Conservation (phyloP, 192 early-diverging fungal species). For the Umbelopsis vinacea region DNA sequence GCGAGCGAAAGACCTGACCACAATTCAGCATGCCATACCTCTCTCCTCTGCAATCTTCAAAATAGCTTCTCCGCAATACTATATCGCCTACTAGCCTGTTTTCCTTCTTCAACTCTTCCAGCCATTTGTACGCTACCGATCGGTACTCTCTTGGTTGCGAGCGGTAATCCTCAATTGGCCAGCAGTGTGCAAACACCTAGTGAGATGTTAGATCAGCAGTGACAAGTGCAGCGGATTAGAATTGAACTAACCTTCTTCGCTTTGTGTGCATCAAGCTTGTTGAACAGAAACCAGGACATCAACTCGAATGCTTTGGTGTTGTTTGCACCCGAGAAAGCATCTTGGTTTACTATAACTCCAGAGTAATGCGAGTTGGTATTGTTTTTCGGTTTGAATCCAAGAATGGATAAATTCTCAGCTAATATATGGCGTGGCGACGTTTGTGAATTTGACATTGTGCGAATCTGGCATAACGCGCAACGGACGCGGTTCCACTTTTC, state of each 20-base stretch:
- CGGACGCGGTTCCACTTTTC: not conserved
- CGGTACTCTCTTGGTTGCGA: conserved; percentile 26
- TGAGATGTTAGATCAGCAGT: not conserved
- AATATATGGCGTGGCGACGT: conserved; percentile 3
- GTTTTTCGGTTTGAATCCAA: conserved; percentile 24
- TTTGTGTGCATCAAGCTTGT: conserved; percentile 25
- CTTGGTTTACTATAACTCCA: not conserved
- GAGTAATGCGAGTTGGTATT: conserved; percentile 1
- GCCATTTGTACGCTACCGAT: conserved; percentile 27
- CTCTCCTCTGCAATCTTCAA: conserved; percentile 30
- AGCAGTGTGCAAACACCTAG: conserved; percentile 19
- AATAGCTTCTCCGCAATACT: conserved; percentile 27
- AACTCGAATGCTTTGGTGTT: conserved; percentile 37
- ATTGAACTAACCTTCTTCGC: not conserved
- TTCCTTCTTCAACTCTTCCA: conserved; percentile 23
- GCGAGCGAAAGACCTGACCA: not conserved
- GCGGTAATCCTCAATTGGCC: conserved; percentile 31
- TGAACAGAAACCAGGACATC: conserved; percentile 36
- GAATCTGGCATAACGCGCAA: not conserved
- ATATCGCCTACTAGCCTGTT: conserved; percentile 5
- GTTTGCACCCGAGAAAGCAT: conserved; percentile 26
- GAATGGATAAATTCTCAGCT: conserved; percentile 26
- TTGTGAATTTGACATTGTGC: not conserved
- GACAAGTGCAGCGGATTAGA: not conserved
- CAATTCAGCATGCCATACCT: not conserved